Evolutionary conservation across 2,329 filamentous ascomycete species (phyloP).

Genomic region (Penicillium sp.): DNA sequence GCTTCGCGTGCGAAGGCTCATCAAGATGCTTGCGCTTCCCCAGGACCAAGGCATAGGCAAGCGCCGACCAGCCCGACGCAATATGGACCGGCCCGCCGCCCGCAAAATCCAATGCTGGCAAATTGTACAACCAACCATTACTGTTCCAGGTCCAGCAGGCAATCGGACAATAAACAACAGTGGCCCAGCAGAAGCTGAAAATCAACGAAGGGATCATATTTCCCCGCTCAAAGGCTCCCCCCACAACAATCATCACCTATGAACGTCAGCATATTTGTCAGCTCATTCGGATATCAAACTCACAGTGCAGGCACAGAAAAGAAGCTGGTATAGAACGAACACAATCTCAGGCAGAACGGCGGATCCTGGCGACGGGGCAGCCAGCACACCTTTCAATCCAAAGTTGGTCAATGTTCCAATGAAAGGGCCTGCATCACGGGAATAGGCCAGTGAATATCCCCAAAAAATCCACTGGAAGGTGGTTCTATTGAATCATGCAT

Average conservation of each 20-base stretch:
- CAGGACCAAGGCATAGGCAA: conserved; percentile 72
- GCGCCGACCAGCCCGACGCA: conserved; percentile 67
- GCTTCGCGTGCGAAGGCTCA: conserved; percentile 53
- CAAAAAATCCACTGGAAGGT: conserved; percentile 62
- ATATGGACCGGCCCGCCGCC: conserved; percentile 76
- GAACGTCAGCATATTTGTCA: neutral
- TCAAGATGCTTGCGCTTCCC: conserved; percentile 64
- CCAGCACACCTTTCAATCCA: conserved; percentile 60
- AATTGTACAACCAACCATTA: conserved; percentile 68
- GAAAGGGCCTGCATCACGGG: conserved; percentile 59
- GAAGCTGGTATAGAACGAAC: conserved; percentile 65
- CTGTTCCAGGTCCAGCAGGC: conserved; percentile 78
- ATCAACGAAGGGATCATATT: conserved; percentile 64
- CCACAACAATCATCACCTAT: conserved; percentile 62
- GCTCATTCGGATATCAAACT: conserved; percentile 1
- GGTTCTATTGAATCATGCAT: conserved; percentile 21
- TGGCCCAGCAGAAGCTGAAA: conserved; percentile 72
- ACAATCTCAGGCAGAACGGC: conserved; percentile 63
- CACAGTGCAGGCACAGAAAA: conserved; percentile 56
- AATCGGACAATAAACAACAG: conserved; percentile 70
- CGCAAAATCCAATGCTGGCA: conserved; percentile 72
- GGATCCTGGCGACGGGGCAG: conserved; percentile 61
- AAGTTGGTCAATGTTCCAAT: conserved; percentile 65
- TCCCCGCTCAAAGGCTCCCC: conserved; percentile 64
- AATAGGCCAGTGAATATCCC: conserved; percentile 64